Evolutionary conservation across 805 yeast genomes (phyloP).

Genomic region (Clavispora fructus): DNA sequence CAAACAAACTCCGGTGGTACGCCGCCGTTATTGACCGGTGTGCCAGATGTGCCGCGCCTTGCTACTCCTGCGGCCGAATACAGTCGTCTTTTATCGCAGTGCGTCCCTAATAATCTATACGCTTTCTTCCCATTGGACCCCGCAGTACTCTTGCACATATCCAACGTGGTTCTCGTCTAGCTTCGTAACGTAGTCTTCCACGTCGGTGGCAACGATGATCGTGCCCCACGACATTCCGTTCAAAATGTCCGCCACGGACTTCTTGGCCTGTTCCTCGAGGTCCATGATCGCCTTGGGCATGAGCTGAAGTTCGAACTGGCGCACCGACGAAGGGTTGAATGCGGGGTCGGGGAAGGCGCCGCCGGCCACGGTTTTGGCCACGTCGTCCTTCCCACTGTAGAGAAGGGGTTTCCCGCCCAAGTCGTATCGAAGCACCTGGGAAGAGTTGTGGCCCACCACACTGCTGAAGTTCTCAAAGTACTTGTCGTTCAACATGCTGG

Average conservation of each 20-base stretch:
- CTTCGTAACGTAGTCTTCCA: slow-evolving; percentile 54
- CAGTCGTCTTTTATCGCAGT: background rate
- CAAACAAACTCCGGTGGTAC: too few relatives aligned
- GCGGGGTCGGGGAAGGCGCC: slow-evolving; percentile 52
- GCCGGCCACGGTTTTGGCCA: slow-evolving; percentile 39
- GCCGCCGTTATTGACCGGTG: too few relatives aligned
- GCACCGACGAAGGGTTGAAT: slow-evolving; percentile 51
- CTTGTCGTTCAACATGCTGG: slow-evolving; percentile 63
- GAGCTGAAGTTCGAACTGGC: slow-evolving; percentile 80
- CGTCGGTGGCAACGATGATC: slow-evolving; percentile 73
- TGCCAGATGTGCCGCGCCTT: background rate
- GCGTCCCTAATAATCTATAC: slow-evolving; percentile 1
- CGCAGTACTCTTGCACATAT: slow-evolving; percentile 73
- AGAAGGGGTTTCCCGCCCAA: slow-evolving; percentile 72
- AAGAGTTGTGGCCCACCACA: slow-evolving; percentile 73
- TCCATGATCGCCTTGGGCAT: slow-evolving; percentile 93
- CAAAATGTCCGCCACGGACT: slow-evolving; percentile 37
- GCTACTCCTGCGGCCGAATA: background rate
- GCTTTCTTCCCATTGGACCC: slow-evolving; percentile 78
- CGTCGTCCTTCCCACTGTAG: slow-evolving; percentile 59
- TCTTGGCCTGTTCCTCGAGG: slow-evolving; percentile 46
- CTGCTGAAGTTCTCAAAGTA: slow-evolving; percentile 76
- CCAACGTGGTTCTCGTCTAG: slow-evolving; percentile 68
- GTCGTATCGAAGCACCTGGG: slow-evolving; percentile 83
- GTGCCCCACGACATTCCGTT: slow-evolving; percentile 99